These are phyloP conservation scores for Fusarium veterinarium DNA, from an alignment of 2,329 filamentous ascomycete species.

Conservation along the genomic window DNA sequence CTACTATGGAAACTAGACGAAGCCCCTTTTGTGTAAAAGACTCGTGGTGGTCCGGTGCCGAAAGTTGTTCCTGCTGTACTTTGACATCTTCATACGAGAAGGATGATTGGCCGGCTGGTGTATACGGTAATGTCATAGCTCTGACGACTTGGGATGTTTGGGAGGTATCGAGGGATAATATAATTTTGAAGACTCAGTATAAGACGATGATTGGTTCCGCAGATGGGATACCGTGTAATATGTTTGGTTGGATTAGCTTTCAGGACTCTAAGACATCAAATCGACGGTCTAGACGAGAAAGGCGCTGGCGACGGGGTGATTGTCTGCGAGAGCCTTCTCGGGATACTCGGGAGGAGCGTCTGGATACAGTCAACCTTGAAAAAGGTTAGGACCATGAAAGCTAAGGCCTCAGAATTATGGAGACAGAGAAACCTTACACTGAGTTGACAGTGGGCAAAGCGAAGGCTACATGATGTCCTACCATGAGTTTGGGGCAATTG, in stretches of 20 bases:
- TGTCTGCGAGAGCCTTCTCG: accelerated
- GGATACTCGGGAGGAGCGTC: background rate
- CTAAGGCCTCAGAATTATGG: too few species aligned
- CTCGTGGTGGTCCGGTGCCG: too few species aligned
- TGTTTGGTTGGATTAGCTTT: background rate
- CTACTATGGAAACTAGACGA: too few species aligned
- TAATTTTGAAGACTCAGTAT: background rate
- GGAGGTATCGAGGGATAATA: accelerated
- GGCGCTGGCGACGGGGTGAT: accelerated
- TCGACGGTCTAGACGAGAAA: background rate
- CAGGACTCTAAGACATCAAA: accelerated
- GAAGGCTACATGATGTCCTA: background rate
- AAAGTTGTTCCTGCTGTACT: too few species aligned
- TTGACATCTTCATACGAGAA: too few species aligned
- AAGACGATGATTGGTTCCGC: accelerated
- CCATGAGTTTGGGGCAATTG: background rate
- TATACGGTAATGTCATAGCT: too few species aligned
- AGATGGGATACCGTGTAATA: accelerated
- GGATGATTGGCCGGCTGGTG: accelerated
- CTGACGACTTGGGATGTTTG: accelerated
- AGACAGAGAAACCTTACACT: too few species aligned
- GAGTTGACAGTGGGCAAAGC: too few species aligned
- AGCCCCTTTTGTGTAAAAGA: too few species aligned
- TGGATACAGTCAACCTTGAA: background rate
- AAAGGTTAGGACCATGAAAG: too few species aligned